Percentiles rank a stretch among this genome's conserved stretches.
These are phyloP conservation scores for Pelargonium cotyledonis DNA, from an alignment of 441 rosid species.

Conservation along the genomic window DNA sequence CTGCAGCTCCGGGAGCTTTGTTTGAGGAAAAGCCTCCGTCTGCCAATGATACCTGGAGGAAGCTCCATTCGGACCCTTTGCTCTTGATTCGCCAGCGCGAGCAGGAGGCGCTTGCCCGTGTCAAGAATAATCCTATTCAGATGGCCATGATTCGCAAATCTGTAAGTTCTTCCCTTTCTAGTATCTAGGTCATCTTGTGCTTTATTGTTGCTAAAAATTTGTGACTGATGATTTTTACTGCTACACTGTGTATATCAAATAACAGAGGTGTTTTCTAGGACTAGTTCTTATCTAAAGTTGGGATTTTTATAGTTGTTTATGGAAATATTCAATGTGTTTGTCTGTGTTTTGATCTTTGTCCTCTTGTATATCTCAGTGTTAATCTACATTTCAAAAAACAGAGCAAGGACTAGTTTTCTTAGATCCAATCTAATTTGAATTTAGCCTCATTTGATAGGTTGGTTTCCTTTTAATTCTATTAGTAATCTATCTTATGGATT, in stretches of 20 bases:
- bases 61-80: slow-evolving; percentile 82
- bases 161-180: slow-evolving; percentile 29
- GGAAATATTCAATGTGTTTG: background rate
- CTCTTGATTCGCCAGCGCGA: slow-evolving; percentile 84
- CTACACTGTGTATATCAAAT: background rate
- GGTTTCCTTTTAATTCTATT: background rate
- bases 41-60: slow-evolving; percentile 87
- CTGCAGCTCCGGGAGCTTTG: slow-evolving; percentile 65
- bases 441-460: background rate
- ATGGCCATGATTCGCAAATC: slow-evolving; percentile 86
- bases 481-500: background rate
- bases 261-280: background rate
- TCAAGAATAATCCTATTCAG: slow-evolving; percentile 83
- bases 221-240: background rate
- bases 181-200: background rate
- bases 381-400: background rate
- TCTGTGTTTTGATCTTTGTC: background rate
- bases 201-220: background rate
- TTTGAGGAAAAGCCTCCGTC: slow-evolving; percentile 79
- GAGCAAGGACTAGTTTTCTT: no score
- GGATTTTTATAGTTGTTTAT: background rate
- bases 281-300: background rate
- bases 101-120: slow-evolving; percentile 80
- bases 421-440: no score
- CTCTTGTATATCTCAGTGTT: background rate